Percentiles rank a stretch among this genome's conserved stretches.
phyloP scores from a whole-genome alignment of 106 monocot species.

The Dactylorhiza incarnata region DNA sequence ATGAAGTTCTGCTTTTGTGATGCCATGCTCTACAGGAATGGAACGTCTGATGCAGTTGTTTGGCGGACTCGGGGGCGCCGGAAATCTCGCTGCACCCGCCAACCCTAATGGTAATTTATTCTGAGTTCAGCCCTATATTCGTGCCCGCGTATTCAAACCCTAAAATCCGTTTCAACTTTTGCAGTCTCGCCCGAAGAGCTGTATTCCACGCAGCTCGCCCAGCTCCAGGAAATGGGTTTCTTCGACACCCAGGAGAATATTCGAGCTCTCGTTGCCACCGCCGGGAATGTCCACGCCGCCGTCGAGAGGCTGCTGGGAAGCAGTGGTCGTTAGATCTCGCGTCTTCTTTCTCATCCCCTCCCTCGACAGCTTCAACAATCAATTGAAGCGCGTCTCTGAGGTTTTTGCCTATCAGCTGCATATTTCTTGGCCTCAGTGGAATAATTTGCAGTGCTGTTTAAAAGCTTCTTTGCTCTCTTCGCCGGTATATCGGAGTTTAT shows the following conservation, averaged over 20 bases:
- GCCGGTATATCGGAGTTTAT: neutral
- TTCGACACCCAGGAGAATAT: conserved; percentile 92
- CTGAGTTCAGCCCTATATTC: neutral
- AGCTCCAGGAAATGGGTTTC: conserved; percentile 98
- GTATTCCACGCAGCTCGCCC: conserved; percentile 80
- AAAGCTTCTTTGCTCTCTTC: neutral
- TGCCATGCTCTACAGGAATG: conserved; percentile 17
- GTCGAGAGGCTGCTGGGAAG: conserved; percentile 82
- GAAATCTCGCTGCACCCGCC: conserved; percentile 29
- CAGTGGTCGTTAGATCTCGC: conserved; percentile 41
- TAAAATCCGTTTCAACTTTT: neutral
- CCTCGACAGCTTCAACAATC: neutral
- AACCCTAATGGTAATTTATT: conserved; percentile 36
- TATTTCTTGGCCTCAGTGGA: neutral
- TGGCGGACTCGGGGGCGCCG: conserved; percentile 54
- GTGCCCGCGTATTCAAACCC: neutral
- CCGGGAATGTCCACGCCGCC: conserved; percentile 88
- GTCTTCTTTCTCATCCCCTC: neutral
- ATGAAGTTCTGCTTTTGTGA: neutral
- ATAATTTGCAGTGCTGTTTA: neutral
- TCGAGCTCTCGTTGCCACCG: conserved; percentile 70
- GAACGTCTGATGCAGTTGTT: conserved; percentile 74
- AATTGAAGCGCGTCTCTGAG: neutral
- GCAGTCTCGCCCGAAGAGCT: conserved; percentile 89
- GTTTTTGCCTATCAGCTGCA: neutral